phyloP scores from a whole-genome alignment of 2,329 filamentous ascomycete genomes.

The Lasiodiplodia citricola region DNA sequence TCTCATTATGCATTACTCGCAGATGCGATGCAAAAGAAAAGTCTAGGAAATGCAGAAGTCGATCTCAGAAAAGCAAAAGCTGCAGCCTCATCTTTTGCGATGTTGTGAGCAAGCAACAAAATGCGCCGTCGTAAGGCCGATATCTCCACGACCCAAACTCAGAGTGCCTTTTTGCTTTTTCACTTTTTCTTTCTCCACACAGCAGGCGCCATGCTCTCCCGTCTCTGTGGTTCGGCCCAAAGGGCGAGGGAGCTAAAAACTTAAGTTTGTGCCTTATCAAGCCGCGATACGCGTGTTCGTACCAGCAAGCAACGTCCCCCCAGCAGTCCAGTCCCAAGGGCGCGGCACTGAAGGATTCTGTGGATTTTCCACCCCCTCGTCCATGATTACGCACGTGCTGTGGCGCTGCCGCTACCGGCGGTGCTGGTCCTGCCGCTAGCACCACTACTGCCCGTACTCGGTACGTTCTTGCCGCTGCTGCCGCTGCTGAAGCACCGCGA shows the following conservation, averaged over 20 bases:
- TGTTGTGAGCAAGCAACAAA: neutral
- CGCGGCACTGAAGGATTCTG: neutral
- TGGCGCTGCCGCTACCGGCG: neutral
- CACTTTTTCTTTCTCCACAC: neutral
- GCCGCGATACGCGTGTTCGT: too few species aligned
- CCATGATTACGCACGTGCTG: neutral
- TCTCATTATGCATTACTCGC: neutral
- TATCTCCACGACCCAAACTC: neutral
- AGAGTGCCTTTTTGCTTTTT: neutral
- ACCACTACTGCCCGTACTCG: neutral
- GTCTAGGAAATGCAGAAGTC: neutral
- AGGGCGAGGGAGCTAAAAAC: too few species aligned
- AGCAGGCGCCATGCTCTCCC: too few species aligned
- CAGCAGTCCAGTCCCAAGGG: neutral
- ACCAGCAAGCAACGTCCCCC: neutral
- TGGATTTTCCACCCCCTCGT: neutral
- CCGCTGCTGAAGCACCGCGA: conserved; percentile 15
- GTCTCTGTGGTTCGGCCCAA: too few species aligned
- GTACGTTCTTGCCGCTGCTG: neutral
- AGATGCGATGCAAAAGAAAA: neutral
- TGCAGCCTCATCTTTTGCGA: neutral
- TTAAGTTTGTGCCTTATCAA: too few species aligned
- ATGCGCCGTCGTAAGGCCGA: conserved; percentile 7
- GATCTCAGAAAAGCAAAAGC: neutral
- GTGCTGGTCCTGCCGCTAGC: neutral